Base-by-base conservation (phyloP, 2,329 filamentous ascomycete genomes). In the Aspergillus puulaauensis region DNA sequence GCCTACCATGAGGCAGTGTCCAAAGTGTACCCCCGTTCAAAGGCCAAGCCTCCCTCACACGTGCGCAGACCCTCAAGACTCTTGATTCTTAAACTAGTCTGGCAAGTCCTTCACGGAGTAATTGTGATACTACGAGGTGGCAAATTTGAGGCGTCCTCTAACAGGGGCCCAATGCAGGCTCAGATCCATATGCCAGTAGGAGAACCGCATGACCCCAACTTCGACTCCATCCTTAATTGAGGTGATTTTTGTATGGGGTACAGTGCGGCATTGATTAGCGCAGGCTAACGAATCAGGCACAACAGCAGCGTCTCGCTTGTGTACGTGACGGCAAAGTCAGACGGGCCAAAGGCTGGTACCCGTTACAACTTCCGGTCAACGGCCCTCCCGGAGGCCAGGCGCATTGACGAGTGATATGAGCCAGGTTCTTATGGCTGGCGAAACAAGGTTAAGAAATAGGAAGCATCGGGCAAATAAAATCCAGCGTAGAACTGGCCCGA, bases 171-270 rank as follows among this genome's bases (percentile, higher is more conserved):
- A 54, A 48, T 41, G 52, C 52, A 40, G 44, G 43, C 43, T 23
- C 21, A 47, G 12, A 23, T 48, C 52, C 35, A 41, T 37, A 27
- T 8, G 21, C 23, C 31, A 35, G 24, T 3, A 48, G n/a, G 23
- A 33, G 23, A 47, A 17, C 51, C 51, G 44, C 51, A 46, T 54
- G 51, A 47, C 51, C 41, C 44, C n/a, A 48, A 35, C 27, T n/a
- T 47, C 44, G 45, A 33, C 49, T 52, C 49, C 49, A 52, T 51
- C n/a, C 17, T 12, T n/a, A 31, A n/a, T 37, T n/a, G n/a, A 35
- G 17, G n/a, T 39, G 23, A 31, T 39, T 52, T 21, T 43, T 19
- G 49, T 46, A 46, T 44, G 51, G 43, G 31, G 51, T 37, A 17
- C 31, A 46, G 31, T 14, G 8, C 40, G 27, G 39, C 50, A 23